Evolutionary conservation across 1,139 yeast species (phyloP).

Genomic region (Hanseniaspora gamundiae): DNA sequence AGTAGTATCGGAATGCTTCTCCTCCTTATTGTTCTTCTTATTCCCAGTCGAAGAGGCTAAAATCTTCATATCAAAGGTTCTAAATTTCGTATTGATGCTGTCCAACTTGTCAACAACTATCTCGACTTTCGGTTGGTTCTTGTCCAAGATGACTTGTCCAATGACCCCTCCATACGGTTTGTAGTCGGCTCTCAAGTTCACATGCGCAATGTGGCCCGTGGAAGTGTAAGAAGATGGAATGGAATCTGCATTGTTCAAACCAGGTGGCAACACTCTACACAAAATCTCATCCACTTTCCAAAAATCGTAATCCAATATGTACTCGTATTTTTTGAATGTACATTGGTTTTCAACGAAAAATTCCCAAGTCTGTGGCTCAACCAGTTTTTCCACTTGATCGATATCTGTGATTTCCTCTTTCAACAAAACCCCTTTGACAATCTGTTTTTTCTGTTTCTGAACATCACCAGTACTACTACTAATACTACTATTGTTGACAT

Average conservation of each 20-base stretch:
- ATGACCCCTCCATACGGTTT: constrained; percentile 71
- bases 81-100: constrained; percentile 71
- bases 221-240: constrained; percentile 86
- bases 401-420: constrained; percentile 37
- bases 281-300: constrained; percentile 88
- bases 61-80: constrained; percentile 90
- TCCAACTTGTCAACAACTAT: constrained; percentile 95
- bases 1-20: constrained; percentile 71
- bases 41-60: constrained; percentile 59
- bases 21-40: no score
- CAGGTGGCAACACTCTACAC: constrained; percentile 62
- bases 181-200: constrained; percentile 75
- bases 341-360: constrained; percentile 38
- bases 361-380: constrained; percentile 33
- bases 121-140: constrained; percentile 55
- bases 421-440: constrained; percentile 50
- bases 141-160: constrained; percentile 85
- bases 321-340: constrained; percentile 38
- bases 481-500: constrained; percentile 6
- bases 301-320: constrained; percentile 55
- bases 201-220: constrained; percentile 93
- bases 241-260: constrained; percentile 42
- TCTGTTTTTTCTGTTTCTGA: constrained; percentile 21
- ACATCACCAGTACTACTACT: no score
- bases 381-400: constrained; percentile 27